These are phyloP conservation scores for Petunia hybrid DNA, from an alignment of 305 asterid genomes.

Conservation along the genomic window DNA sequence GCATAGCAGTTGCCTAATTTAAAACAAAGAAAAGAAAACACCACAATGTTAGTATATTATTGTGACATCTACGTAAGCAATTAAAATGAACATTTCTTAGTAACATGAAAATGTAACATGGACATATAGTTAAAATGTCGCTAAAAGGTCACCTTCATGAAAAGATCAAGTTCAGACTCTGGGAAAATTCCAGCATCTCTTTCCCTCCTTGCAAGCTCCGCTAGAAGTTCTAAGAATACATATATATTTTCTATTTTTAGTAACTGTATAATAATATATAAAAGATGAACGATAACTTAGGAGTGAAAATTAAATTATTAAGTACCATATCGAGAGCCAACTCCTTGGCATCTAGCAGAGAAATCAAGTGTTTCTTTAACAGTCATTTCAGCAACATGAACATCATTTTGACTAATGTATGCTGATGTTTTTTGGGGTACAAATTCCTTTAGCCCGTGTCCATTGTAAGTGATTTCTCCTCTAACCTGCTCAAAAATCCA, in stretches of 20 bases:
- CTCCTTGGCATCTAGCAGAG: slow-evolving; percentile 91
- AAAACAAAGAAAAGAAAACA: slow-evolving; percentile 3
- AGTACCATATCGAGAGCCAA: slow-evolving; percentile 83
- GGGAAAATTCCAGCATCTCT: slow-evolving; percentile 85
- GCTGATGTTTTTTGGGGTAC: slow-evolving; percentile 88
- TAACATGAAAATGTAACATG: no score
- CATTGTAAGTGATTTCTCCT: slow-evolving; percentile 81
- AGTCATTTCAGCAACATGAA: slow-evolving; percentile 90
- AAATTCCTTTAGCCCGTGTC: slow-evolving; percentile 69
- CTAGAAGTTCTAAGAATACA: slow-evolving; percentile 60
- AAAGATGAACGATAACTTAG: neutral
- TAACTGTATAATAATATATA: neutral
- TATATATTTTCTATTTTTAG: neutral
- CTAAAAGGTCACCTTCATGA: slow-evolving; percentile 72
- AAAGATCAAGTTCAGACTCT: slow-evolving; percentile 84
- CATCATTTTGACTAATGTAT: slow-evolving; percentile 88
- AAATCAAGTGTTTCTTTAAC: slow-evolving; percentile 90
- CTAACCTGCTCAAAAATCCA: no score
- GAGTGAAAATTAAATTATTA: neutral
- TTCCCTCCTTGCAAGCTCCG: slow-evolving; percentile 88
- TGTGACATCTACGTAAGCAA: neutral
- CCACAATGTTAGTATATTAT: neutral
- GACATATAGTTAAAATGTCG: no score
- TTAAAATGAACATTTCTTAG: neutral
- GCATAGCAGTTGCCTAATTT: slow-evolving; percentile 74